phyloP scores from a whole-genome alignment of 768 basidiomycete species.

The Kwoniella sp. region DNA sequence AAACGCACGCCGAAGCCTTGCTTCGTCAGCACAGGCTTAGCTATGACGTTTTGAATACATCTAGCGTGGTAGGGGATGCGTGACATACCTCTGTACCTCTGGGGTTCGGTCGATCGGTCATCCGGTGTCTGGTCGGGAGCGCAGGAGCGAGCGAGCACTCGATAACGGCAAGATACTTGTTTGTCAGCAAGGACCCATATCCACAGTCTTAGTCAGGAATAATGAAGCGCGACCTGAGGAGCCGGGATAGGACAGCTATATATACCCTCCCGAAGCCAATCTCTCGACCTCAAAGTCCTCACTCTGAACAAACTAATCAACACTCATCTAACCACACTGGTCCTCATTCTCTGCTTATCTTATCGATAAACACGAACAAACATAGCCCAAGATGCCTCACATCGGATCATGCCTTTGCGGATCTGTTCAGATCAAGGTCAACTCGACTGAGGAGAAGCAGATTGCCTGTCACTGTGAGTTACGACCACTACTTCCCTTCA shows the following conservation, averaged over 20 bases:
- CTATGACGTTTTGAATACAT: too few species aligned
- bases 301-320: background rate
- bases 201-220: too few species aligned
- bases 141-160: too few species aligned
- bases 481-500: background rate
- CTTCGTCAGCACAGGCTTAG: too few species aligned
- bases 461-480: slow-evolving; percentile 42
- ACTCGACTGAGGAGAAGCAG: slow-evolving; percentile 33
- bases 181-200: too few species aligned
- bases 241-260: background rate
- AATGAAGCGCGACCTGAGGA: too few species aligned
- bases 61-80: too few species aligned
- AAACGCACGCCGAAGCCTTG: too few species aligned
- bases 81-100: too few species aligned
- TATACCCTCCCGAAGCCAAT: background rate
- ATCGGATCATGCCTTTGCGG: slow-evolving; percentile 43
- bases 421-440: slow-evolving; percentile 21
- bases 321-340: background rate
- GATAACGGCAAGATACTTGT: too few species aligned
- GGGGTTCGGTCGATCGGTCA: too few species aligned
- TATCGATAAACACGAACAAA: slow-evolving; percentile 1
- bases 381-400: slow-evolving; percentile 23
- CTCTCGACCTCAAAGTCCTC: slow-evolving; percentile 10
- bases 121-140: too few species aligned
- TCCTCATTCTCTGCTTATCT: slow-evolving; percentile 5